Conservation (phyloP, 495 filamentous ascomycete species). For the Lasiosphaeriaceae sp. region DNA sequence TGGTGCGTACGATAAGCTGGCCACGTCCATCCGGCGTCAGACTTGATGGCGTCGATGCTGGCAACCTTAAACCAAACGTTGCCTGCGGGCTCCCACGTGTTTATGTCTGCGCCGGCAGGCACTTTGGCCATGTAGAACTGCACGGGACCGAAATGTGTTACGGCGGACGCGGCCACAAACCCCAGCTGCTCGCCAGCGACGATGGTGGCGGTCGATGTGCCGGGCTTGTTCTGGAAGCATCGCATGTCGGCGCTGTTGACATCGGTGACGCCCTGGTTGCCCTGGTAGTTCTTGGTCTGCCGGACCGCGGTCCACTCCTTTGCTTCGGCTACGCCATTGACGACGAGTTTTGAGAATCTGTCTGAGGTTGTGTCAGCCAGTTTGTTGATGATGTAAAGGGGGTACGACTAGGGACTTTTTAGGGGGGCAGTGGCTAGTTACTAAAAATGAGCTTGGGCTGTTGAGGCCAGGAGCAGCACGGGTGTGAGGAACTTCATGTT, state of each 20-base stretch:
- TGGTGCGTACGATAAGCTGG: conserved; percentile 30
- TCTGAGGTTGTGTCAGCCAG: conserved; percentile 19
- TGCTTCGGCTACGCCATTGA: conserved; percentile 27
- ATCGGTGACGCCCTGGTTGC: conserved; percentile 37
- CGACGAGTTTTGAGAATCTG: conserved; percentile 30
- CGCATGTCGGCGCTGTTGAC: conserved; percentile 38
- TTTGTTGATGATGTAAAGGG: background rate
- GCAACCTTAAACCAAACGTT: conserved; percentile 45
- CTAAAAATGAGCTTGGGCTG: background rate
- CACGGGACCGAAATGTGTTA: conserved; percentile 43
- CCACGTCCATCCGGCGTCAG: conserved; percentile 14
- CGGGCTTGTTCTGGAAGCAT: conserved; percentile 34
- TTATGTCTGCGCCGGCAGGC: conserved; percentile 30
- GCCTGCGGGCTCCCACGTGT: conserved; percentile 39
- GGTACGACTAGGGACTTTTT: too few species aligned
- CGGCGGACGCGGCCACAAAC: conserved; percentile 35
- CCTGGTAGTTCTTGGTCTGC: conserved; percentile 44
- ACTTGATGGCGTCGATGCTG: background rate
- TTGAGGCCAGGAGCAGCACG: background rate
- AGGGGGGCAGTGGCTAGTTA: too few species aligned
- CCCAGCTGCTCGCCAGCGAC: conserved; percentile 36
- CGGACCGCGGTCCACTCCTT: conserved; percentile 41
- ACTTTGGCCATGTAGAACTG: conserved; percentile 46
- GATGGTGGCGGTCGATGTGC: conserved; percentile 26
- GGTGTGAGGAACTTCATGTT: conserved; percentile 2